Conservation (phyloP, 345 rosid species). For the Bruguiera parviflora region DNA sequence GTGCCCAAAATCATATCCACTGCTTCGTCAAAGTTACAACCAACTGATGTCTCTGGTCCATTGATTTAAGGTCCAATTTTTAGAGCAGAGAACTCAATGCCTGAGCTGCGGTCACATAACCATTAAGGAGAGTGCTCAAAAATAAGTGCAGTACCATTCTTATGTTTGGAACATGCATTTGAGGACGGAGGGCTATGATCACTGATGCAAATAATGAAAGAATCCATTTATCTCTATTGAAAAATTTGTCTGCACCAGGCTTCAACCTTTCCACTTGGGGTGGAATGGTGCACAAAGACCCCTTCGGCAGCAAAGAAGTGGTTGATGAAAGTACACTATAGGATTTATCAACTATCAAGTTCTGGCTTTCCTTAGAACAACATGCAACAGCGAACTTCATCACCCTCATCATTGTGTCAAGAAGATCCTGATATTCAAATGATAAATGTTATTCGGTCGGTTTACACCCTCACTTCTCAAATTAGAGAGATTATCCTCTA, state of each 20-base stretch:
- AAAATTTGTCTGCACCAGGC: slow-evolving; percentile 28
- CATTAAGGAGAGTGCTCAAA: slow-evolving; percentile 46
- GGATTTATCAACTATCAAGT: slow-evolving; percentile 55
- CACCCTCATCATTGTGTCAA: slow-evolving; percentile 60
- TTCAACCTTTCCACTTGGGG: slow-evolving; percentile 34
- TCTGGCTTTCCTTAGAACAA: slow-evolving; percentile 67
- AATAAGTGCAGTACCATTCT: slow-evolving; percentile 44
- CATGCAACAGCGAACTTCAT: slow-evolving; percentile 65
- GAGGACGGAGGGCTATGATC: slow-evolving; percentile 62
- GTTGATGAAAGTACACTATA: slow-evolving; percentile 49
- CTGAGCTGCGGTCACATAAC: slow-evolving; percentile 66
- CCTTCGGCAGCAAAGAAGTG: slow-evolving; percentile 43
- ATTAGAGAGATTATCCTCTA: neutral
- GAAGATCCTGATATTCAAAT: slow-evolving; percentile 49
- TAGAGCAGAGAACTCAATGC: slow-evolving; percentile 86
- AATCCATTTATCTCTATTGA: slow-evolving; percentile 62
- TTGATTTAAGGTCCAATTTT: slow-evolving; percentile 45
- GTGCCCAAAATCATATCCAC: slow-evolving; percentile 51
- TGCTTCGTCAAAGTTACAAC: slow-evolving; percentile 65
- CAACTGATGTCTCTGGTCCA: slow-evolving; percentile 27
- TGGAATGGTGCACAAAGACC: slow-evolving; percentile 30
- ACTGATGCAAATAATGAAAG: slow-evolving; percentile 71
- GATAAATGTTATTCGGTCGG: neutral
- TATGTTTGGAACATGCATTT: slow-evolving; percentile 54
- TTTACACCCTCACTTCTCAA: neutral